A percentile compares a stretch with the other conserved stretches of the same genome.
Evolutionary conservation across 2,329 filamentous ascomycete species (phyloP).

Genomic region (Neocatenulostroma microsporum): DNA sequence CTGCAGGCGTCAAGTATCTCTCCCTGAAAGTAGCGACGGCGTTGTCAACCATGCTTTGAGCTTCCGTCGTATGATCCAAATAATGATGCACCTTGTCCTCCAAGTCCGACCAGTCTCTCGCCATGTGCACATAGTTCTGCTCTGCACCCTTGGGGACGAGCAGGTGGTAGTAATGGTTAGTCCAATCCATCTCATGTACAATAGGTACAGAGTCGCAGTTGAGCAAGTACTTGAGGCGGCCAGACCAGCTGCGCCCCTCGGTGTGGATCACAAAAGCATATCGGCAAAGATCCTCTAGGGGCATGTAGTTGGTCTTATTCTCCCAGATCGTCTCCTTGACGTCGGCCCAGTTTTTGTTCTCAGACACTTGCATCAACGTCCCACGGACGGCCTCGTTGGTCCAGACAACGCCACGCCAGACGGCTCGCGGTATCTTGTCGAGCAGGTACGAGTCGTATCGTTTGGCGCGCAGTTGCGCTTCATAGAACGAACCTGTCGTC

Average conservation of each 20-base stretch:
- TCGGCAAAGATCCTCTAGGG: slow-evolving; percentile 22
- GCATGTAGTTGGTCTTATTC: slow-evolving; percentile 15
- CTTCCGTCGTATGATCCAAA: background rate
- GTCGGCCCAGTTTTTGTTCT: slow-evolving; percentile 31
- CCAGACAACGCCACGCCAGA: slow-evolving; percentile 26
- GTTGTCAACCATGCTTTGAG: background rate
- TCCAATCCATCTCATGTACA: slow-evolving; percentile 22
- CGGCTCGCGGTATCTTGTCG: slow-evolving; percentile 22
- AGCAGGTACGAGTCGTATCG: slow-evolving; percentile 16
- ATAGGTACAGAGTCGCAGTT: slow-evolving; percentile 24
- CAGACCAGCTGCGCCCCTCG: slow-evolving; percentile 24
- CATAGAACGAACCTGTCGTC: slow-evolving; percentile 11
- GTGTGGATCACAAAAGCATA: slow-evolving; percentile 24
- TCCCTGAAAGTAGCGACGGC: background rate
- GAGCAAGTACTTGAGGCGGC: slow-evolving; percentile 23
- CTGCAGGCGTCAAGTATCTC: slow-evolving; percentile 1
- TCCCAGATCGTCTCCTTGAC: slow-evolving; percentile 25
- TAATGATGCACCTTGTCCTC: slow-evolving; percentile 16
- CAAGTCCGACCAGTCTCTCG: slow-evolving; percentile 22
- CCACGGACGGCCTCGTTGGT: slow-evolving; percentile 21
- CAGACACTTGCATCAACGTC: slow-evolving; percentile 23
- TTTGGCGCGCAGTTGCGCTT: slow-evolving; percentile 13
- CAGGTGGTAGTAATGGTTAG: slow-evolving; percentile 20
- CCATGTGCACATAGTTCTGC: slow-evolving; percentile 24
- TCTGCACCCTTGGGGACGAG: slow-evolving; percentile 16